Evolutionary conservation across 768 basidiomycete genomes (phyloP).

Genomic region (Lactarius pseudohatsudake): DNA sequence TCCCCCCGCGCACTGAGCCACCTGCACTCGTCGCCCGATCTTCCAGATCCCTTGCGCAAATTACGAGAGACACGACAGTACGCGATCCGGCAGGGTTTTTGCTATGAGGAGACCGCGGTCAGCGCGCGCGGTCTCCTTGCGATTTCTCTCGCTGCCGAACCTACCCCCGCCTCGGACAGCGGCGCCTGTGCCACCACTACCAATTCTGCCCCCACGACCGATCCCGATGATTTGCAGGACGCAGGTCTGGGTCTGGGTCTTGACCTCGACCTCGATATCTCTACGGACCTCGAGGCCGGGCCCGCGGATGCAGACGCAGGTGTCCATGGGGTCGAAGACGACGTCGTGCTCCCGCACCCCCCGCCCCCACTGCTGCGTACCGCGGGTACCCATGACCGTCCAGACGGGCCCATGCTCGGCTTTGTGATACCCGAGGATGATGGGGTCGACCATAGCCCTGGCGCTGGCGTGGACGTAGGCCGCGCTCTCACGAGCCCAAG

Average conservation of each 20-base stretch:
- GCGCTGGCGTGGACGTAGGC: not conserved
- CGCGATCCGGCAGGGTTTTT: no score
- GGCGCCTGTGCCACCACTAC: not conserved
- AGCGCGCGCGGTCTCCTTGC: slow-evolving; percentile 25
- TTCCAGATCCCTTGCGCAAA: no score
- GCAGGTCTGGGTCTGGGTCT: no score
- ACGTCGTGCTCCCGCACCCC: not conserved
- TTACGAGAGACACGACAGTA: no score
- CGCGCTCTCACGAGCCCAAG: not conserved
- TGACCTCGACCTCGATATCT: no score
- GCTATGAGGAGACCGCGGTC: slow-evolving; percentile 15
- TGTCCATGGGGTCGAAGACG: no score
- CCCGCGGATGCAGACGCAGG: no score
- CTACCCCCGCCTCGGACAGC: not conserved
- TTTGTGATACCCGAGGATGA: slow-evolving; percentile 11
- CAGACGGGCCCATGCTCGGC: slow-evolving; percentile 16
- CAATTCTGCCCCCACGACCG: no score
- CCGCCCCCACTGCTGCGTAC: not conserved
- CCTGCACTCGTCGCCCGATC: not conserved
- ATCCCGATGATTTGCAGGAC: no score
- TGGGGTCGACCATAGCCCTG: not conserved
- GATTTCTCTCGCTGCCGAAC: not conserved
- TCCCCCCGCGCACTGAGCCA: slow-evolving; percentile 5
- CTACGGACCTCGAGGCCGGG: not conserved
- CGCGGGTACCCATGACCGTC: not conserved